A percentile compares a stretch with the other conserved stretches of the same genome.
These are phyloP conservation scores for Exophiala dermatitidis DNA, from an alignment of 2,329 filamentous ascomycete species.

Conservation along the genomic window DNA sequence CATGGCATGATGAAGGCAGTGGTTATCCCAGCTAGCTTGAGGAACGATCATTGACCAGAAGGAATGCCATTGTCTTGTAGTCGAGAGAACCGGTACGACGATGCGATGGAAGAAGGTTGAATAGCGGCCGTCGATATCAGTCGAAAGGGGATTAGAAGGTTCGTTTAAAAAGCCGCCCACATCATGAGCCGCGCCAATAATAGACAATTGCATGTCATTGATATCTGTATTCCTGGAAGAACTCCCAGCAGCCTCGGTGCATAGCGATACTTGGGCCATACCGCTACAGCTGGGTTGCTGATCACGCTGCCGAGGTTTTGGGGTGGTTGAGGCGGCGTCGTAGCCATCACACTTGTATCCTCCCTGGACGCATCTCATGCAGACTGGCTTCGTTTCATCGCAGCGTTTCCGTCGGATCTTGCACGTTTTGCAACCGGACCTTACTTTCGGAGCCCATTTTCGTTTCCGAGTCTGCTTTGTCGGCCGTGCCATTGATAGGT, in stretches of 20 bases:
- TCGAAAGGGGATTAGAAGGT: slow-evolving; percentile 3
- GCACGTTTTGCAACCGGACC: slow-evolving; percentile 1
- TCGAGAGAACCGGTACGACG: slow-evolving; percentile 12
- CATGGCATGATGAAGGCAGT: slow-evolving; percentile 16
- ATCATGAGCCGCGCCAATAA: background rate
- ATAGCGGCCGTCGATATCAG: slow-evolving; percentile 1
- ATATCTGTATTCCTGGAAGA: too few species aligned
- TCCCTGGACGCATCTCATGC: slow-evolving; percentile 6
- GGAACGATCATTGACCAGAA: slow-evolving; percentile 17
- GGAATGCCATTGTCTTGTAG: slow-evolving; percentile 6
- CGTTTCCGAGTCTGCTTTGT: background rate
- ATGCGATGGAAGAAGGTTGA: slow-evolving; percentile 1
- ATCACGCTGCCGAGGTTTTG: background rate
- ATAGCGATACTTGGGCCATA: too few species aligned
- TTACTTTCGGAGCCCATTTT: background rate
- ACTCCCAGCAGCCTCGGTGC: too few species aligned
- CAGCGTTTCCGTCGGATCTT: slow-evolving; percentile 14
- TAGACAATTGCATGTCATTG: background rate
- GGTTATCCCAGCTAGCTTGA: slow-evolving; percentile 12
- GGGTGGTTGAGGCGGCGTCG: background rate
- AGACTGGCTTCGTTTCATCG: slow-evolving; percentile 12
- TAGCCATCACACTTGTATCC: slow-evolving; percentile 9
- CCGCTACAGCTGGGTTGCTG: too few species aligned
- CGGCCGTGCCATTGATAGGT: too few species aligned
- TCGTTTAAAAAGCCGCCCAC: background rate